Base-by-base conservation (phyloP, 2,329 filamentous ascomycete genomes). In the Orbilia quercus region DNA sequence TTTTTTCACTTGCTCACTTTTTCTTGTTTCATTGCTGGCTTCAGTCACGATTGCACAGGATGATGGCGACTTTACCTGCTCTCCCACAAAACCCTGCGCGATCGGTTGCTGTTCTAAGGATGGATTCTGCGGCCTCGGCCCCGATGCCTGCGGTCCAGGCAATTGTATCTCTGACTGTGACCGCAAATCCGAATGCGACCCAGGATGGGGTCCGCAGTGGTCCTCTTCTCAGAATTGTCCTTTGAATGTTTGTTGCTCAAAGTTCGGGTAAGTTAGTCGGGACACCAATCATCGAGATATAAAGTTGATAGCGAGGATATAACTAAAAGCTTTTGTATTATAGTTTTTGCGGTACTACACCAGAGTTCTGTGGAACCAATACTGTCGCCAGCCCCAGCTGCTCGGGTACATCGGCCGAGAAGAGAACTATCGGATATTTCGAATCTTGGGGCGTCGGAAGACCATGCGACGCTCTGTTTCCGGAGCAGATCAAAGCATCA, bases 341-440 rank as follows among this genome's bases (percentile, higher is more conserved):
- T n/a, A 28, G 70, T 14, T 64, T 74, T 36, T 75, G 75, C 20
- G 65, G 75, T 23, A 64, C 51, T 34, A 69, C 75, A 12, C 12
- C 59, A 28, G 59, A 75, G 16, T 74, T 74, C 25, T 76, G 71
- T 44, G 48, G 50, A 9, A 44, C n/a, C 4, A 65, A 58, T 9
- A 57, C 64, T 12, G 38, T 40, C 42, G 16, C 23, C 18, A 45
- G 31, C 20, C 28, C 48, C 11, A 45, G 12, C 16, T 44, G 22
- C 23, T 34, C 36, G 36, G 58, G 58, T 44, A 62, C 25, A n/a
- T 40, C 58, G 9, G 44, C 58, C 18, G 58, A 62, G 34, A 60
- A 62, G n/a, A 36, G 57, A 28, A 66, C 64, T 31, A 75, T 76
- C 40, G 75, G 75, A 50, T 76, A 76, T 62, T 75, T 74, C 28